A percentile compares a stretch with the other conserved stretches of the same genome.
Conservation (phyloP, 345 rosid genomes). For the Murraya paniculata region DNA sequence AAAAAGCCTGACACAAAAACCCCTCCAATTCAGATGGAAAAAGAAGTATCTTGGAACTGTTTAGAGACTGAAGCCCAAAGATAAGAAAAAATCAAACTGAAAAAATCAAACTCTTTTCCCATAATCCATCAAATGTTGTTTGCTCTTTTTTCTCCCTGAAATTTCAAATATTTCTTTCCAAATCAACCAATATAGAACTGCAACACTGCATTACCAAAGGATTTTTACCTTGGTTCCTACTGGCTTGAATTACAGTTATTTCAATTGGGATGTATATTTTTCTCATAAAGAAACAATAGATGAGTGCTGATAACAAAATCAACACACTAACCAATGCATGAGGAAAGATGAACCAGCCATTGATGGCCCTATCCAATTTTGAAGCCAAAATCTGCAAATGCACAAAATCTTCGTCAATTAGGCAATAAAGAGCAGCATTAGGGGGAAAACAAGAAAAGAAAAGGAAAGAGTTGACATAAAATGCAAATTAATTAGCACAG, state of each 20-base stretch:
- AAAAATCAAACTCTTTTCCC: too few species aligned
- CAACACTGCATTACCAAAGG: too few species aligned
- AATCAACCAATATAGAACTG: too few species aligned
- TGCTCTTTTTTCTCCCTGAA: too few species aligned
- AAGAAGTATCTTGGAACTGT: too few species aligned
- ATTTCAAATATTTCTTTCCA: too few species aligned
- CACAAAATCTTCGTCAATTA: conserved; percentile 8
- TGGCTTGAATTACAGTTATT: neutral
- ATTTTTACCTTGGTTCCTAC: too few species aligned
- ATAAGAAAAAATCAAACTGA: too few species aligned
- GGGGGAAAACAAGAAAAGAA: neutral
- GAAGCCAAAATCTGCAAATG: conserved; percentile 94
- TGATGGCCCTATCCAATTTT: conserved; percentile 98
- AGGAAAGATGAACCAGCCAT: conserved; percentile 77
- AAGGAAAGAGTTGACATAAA: neutral
- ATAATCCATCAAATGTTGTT: too few species aligned
- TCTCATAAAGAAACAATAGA: neutral
- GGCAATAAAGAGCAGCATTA: conserved; percentile 4
- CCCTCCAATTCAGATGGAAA: too few species aligned
- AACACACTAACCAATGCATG: conserved; percentile 76
- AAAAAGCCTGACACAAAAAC: too few species aligned
- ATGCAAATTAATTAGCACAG: conserved; percentile 5
- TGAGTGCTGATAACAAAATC: neutral
- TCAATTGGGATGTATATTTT: neutral
- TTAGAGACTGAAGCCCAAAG: too few species aligned